Conservation (phyloP, 805 yeast species). For the Lipomyces yamanashiensis region DNA sequence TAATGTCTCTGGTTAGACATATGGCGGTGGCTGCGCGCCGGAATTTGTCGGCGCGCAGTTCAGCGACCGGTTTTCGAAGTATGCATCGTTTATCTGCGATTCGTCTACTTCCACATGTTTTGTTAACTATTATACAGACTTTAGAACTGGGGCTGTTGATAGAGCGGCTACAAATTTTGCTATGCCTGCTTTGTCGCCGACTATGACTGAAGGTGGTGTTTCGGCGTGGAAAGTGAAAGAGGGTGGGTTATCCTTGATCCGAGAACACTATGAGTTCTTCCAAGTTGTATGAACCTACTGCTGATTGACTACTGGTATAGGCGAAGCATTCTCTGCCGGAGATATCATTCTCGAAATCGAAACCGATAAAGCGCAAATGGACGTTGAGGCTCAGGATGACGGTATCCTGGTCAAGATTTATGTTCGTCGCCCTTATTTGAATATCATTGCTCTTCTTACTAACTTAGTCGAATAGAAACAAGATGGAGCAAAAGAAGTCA, state of each 20-base stretch:
- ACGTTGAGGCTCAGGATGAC: constrained; percentile 94
- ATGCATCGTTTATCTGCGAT: neutral
- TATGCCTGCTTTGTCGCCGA: constrained; percentile 99
- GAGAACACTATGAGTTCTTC: neutral
- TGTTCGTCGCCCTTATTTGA: constrained; percentile 40
- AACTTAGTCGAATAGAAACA: constrained; percentile 38
- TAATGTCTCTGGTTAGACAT: constrained; percentile 16
- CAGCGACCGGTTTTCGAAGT: constrained; percentile 5
- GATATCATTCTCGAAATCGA: constrained; percentile 97
- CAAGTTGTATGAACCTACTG: neutral
- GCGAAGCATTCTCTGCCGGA: constrained; percentile 76
- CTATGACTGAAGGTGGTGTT: constrained; percentile 95
- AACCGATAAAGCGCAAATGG: constrained; percentile 98
- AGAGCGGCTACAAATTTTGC: constrained; percentile 53
- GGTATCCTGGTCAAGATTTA: constrained; percentile 83
- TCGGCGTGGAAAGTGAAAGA: constrained; percentile 86
- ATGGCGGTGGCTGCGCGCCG: constrained; percentile 11
- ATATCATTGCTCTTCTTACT: neutral
- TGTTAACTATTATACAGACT: neutral
- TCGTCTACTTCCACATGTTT: neutral
- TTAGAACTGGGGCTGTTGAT: neutral
- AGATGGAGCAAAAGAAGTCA: constrained; percentile 78
- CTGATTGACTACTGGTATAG: constrained; percentile 39
- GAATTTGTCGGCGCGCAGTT: constrained; percentile 10
- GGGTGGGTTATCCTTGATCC: constrained; percentile 47